Percentiles rank a stretch among this genome's conserved stretches.
Evolutionary conservation across 352 stramenopile genomes (phyloP).

Genomic region (Phytophthora sansomeana): DNA sequence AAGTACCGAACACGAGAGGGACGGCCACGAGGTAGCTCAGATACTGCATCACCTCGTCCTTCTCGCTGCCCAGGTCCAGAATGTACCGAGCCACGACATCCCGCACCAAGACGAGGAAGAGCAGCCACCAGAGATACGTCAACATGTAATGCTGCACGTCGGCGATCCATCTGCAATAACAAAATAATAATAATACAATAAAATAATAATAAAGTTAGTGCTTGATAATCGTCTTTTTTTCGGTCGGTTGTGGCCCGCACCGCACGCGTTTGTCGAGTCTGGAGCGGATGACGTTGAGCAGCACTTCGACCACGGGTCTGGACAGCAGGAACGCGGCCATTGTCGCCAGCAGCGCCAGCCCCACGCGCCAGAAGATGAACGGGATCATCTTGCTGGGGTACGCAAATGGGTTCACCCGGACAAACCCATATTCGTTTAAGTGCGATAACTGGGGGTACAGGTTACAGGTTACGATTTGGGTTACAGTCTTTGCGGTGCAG

Average conservation of each 20-base stretch:
- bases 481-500: conserved; percentile 9
- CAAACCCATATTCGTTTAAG: too few relatives aligned
- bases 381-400: conserved; percentile 9
- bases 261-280: conserved; percentile 72
- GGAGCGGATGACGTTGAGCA: conserved; percentile 59
- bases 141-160: conserved; percentile 85
- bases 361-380: conserved; percentile 65
- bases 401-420: too few relatives aligned
- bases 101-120: conserved; percentile 62
- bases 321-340: conserved; percentile 65
- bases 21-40: conserved; percentile 69
- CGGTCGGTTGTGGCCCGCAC: conserved; percentile 20
- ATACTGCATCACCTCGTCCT: conserved; percentile 56
- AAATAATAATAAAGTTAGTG: conserved; percentile 1
- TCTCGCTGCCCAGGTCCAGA: conserved; percentile 55
- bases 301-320: conserved; percentile 52
- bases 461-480: neutral
- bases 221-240: conserved; percentile 8
- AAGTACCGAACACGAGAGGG: conserved; percentile 75
- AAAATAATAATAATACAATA: neutral
- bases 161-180: conserved; percentile 63
- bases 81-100: conserved; percentile 55
- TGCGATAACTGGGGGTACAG: neutral
- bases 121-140: conserved; percentile 80
- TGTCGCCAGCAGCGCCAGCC: conserved; percentile 50